A percentile compares a stretch with the other conserved stretches of the same genome.
Evolutionary conservation across 306 rosid species (phyloP).

Genomic region (Vigna reflexopilosa): DNA sequence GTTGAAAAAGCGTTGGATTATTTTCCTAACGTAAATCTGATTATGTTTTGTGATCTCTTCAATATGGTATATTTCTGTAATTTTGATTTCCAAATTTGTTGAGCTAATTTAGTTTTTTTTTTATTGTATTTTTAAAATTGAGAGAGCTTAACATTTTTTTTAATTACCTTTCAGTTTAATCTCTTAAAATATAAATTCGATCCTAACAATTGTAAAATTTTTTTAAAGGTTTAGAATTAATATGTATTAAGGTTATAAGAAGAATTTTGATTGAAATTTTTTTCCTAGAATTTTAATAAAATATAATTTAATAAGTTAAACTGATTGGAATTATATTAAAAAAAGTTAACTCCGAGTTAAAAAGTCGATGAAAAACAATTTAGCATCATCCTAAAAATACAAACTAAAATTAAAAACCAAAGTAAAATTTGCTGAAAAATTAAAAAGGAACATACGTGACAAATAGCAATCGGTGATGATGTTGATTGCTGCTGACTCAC

Average conservation of each 20-base stretch:
- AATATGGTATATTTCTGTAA: too few species aligned
- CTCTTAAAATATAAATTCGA: neutral
- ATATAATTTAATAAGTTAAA: neutral
- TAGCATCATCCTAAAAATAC: neutral
- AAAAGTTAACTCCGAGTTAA: neutral
- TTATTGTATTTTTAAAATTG: too few species aligned
- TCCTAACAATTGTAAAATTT: neutral
- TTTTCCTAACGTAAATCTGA: too few species aligned
- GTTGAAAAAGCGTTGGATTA: too few species aligned
- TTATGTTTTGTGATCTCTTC: too few species aligned
- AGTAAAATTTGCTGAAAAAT: neutral
- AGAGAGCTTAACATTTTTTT: neutral
- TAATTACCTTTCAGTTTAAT: neutral
- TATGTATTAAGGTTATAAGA: neutral
- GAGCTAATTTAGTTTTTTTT: too few species aligned
- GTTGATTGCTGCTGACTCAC: slow-evolving; percentile 4
- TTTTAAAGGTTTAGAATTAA: too few species aligned
- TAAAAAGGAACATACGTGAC: neutral
- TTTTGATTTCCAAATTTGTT: too few species aligned
- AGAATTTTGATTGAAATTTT: neutral
- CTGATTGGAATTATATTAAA: neutral
- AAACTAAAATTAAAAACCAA: neutral
- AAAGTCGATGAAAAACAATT: neutral
- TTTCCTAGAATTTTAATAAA: too few species aligned
- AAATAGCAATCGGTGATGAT: neutral